Evolutionary conservation across 805 yeast genomes (phyloP), one percentile per base, ranked within the genome.

Genomic region (Ogataea dorogensis): DNA sequence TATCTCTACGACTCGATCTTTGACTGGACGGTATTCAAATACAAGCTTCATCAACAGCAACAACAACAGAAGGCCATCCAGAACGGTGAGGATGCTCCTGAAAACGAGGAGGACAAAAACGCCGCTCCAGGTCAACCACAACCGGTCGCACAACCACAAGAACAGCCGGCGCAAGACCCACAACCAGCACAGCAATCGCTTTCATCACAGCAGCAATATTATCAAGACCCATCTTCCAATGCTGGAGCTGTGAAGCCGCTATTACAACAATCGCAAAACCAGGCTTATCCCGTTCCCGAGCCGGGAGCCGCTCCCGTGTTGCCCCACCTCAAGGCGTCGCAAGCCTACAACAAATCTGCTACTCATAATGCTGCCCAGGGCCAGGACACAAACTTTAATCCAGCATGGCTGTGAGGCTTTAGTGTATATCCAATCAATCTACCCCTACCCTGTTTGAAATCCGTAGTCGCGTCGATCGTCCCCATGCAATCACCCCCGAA

Each of bases 21-120:
- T 64, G 98, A 91, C 65, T 91, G 98, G 98, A 91, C 96, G 18
- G 77, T 88, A 44, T 84, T 81, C 67, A 85, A 84, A 59, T 81
- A 76, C 59, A 83, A 74, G 52, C 75, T 76, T 47, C 75, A 75
- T 47, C 77, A 75, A 52, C 66, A 59, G 40, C 70, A 65, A 38
- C 73, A 67, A 41, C 59, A 57, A 31, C 58, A 47, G 42, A 46
- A 47, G 29, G 33, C 43, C 15, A 20, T 42, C 18, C 41, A 44
- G 30, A 29, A 19, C 15, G 50, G 46, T 10, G 46, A 36, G 10
- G 47, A 47, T 16, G 36, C 34, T 24, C 44, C 35, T 7, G 52
- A 42, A 15, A 42, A 40, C 16, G 26, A 28, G 23, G 52, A 43
- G 31, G 55, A 44, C 23, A 49, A 42, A 34, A 38, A 28, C 26